Base-by-base conservation (phyloP, 305 asterid genomes). In the Fraxinus nigra region DNA sequence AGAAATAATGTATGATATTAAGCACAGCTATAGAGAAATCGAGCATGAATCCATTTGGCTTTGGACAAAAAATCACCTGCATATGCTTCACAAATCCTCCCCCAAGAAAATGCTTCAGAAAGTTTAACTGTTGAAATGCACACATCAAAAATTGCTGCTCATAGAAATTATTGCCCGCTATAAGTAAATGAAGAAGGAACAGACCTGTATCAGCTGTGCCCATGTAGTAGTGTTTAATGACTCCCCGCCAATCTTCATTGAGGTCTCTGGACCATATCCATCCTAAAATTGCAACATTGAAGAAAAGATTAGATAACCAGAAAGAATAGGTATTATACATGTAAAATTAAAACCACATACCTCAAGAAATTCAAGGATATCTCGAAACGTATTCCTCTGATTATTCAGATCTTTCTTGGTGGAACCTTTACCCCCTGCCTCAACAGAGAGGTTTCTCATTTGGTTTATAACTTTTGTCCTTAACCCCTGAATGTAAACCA, bases 11-110 rank as follows among this genome's bases (percentile, higher is more conserved):
- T 22, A 77, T 22, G 48, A 81, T 43, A 5, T 65, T 65, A 35
- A 26, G 72, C n/a, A 9, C 54, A 51, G 46, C 70, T 20, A 32
- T 28, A 8, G 26, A 61, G 46, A 54, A 3, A 32, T 0, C 32
- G 0, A 72, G 24, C 16, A 28, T 26, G 72, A 77, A 70, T 73
- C 80, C 18, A 40, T 46, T 46, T 48, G 51, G n/a, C 74, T 48
- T 13, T 0, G 3, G 67, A 14, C n/a, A 26, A 73, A 74, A 78
- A 14, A 9, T 30, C 11, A 94, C 99, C 98, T 89, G 98, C 98
- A 93, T 92, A 83, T 96, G 99, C 92, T 91, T 96, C 86, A 92
- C 94, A 77, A 96, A 96, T 83, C 99, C 99, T 78, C 98, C 98
- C 51, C 98, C 97, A 78, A 96, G 98, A 84, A 96, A 96, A 85